Conservation (phyloP, 148 eudicot genomes). For the Cornus kousa region DNA sequence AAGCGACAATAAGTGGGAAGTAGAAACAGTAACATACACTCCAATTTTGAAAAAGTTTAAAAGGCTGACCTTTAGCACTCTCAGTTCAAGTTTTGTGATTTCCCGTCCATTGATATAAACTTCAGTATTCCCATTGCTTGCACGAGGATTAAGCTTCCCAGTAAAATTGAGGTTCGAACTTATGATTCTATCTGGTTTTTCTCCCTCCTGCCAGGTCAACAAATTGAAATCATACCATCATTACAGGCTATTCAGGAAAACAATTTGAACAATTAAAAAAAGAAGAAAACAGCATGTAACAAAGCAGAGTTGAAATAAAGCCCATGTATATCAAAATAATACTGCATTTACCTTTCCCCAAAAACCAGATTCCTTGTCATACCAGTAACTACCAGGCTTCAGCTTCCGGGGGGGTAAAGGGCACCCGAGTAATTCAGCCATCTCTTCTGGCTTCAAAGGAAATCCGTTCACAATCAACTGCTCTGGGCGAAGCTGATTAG, state of each 20-base stretch:
- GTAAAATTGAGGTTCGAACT: constrained; percentile 86
- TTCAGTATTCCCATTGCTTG: constrained; percentile 92
- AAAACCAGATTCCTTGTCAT: constrained; percentile 93
- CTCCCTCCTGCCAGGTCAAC: constrained; percentile 73
- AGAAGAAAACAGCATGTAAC: not conserved
- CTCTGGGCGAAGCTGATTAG: constrained; percentile 97
- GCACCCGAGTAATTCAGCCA: constrained; percentile 87
- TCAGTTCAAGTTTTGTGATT: constrained; percentile 86
- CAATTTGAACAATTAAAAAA: not conserved
- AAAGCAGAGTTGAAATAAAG: constrained; percentile 1
- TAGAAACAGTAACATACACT: not conserved
- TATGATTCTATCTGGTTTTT: constrained; percentile 81
- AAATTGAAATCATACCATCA: not conserved
- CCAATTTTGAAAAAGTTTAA: constrained; percentile 7
- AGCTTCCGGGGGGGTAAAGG: constrained; percentile 79
- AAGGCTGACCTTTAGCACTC: constrained; percentile 69
- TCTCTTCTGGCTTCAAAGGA: constrained; percentile 88
- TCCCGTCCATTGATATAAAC: constrained; percentile 94
- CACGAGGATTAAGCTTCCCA: constrained; percentile 76
- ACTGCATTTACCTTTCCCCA: constrained; percentile 84
- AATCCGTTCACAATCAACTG: constrained; percentile 78
- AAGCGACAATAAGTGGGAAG: not conserved
- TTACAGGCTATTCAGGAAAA: constrained; percentile 2
- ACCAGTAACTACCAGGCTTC: constrained; percentile 93
- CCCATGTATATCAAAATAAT: not conserved